Conservation (phyloP, 1,284 basidiomycete genomes). For the Ceraceosorus bombacis region DNA sequence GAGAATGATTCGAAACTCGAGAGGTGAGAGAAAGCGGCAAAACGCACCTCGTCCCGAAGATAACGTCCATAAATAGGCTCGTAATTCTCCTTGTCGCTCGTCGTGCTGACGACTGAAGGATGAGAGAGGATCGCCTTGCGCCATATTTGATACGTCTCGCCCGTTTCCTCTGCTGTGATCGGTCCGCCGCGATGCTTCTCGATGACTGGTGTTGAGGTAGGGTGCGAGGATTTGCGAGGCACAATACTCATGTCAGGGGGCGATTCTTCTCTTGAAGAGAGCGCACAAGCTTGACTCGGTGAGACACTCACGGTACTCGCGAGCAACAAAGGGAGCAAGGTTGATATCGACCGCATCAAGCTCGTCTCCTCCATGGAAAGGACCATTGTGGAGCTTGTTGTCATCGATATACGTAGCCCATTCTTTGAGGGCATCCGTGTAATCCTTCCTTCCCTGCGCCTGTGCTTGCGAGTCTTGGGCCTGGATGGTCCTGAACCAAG, state of each 20-base stretch:
- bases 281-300: not conserved
- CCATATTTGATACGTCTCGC: not conserved
- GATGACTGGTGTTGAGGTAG: not conserved
- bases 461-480: slow-evolving; percentile 61
- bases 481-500: slow-evolving; percentile 70
- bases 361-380: slow-evolving; percentile 58
- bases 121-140: not conserved
- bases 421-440: slow-evolving; percentile 55
- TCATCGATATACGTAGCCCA: slow-evolving; percentile 58
- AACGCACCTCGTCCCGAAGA: not conserved
- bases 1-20: too few species aligned
- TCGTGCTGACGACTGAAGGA: not conserved
- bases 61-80: not conserved
- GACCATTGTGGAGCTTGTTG: slow-evolving; percentile 36
- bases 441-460: slow-evolving; percentile 57
- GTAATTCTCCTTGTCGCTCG: not conserved
- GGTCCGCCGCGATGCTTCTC: not conserved
- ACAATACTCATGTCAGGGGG: not conserved
- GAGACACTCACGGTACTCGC: not conserved
- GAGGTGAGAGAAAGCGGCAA: too few species aligned
- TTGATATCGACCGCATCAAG: slow-evolving; percentile 39
- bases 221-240: too few species aligned
- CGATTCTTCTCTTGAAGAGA: not conserved
- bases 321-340: not conserved
- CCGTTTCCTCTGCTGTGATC: not conserved